phyloP scores from a whole-genome alignment of 176 grass and related monocot genomes.

The Avena sativa region DNA sequence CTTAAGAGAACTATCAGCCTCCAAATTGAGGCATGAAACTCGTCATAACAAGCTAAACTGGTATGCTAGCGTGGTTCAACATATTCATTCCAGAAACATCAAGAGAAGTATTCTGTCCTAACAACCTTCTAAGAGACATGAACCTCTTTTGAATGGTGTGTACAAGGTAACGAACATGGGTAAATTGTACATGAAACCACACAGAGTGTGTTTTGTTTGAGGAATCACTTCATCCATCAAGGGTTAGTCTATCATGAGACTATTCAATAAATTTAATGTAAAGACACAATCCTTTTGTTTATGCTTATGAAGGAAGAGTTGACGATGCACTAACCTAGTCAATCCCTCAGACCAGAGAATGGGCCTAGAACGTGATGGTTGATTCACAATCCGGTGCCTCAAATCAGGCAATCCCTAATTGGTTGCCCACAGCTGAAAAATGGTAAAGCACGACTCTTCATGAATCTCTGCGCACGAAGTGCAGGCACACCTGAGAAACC shows the following conservation, averaged over 20 bases:
- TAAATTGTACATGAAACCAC: background rate
- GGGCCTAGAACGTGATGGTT: background rate
- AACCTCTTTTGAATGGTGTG: background rate
- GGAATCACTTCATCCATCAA: background rate
- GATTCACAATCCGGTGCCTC: background rate
- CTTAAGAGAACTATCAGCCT: background rate
- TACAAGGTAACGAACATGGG: background rate
- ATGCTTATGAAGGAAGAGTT: background rate
- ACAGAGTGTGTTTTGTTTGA: background rate
- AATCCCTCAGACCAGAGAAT: background rate
- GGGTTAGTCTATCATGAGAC: background rate
- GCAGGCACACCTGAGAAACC: background rate
- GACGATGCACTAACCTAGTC: background rate
- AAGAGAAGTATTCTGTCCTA: background rate
- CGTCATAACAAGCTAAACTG: background rate
- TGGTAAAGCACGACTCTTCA: background rate
- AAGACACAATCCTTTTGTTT: background rate
- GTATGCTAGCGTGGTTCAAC: constrained; percentile 1
- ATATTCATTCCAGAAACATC: background rate
- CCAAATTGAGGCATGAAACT: background rate
- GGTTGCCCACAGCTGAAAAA: background rate
- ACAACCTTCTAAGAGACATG: background rate
- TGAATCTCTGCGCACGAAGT: background rate
- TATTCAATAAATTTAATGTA: background rate
- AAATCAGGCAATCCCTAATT: background rate